phyloP scores from a whole-genome alignment of 2,329 filamentous ascomycete genomes.

The Pseudocercospora vitis region DNA sequence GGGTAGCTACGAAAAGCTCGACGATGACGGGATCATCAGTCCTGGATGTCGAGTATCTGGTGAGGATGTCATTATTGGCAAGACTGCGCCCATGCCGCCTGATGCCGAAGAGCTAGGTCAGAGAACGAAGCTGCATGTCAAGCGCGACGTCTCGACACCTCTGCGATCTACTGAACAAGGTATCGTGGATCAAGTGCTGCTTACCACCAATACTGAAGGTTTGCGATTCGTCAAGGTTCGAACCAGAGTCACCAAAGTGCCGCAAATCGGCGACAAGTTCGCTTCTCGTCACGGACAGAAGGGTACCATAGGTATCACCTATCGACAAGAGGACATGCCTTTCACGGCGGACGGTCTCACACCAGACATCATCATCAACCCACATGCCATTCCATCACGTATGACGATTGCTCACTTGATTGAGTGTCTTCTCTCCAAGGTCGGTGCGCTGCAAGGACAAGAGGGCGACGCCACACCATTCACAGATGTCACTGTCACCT shows the following conservation, averaged over 20 bases:
- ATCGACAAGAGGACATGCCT: constrained; percentile 97
- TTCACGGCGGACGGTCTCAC: constrained; percentile 89
- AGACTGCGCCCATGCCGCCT: constrained; percentile 90
- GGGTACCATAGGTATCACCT: constrained; percentile 98
- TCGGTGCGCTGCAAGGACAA: constrained; percentile 86
- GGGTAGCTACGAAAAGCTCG: constrained; percentile 70
- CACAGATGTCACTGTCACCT: constrained; percentile 94
- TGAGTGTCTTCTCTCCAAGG: constrained; percentile 95
- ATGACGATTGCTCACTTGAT: constrained; percentile 99
- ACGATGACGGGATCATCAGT: constrained; percentile 91
- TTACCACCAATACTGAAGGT: constrained; percentile 93
- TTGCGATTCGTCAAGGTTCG: constrained; percentile 96
- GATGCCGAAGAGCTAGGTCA: constrained; percentile 94
- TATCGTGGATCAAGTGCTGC: constrained; percentile 88
- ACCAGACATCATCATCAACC: constrained; percentile 97
- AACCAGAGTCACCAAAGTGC: constrained; percentile 94
- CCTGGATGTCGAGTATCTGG: constrained; percentile 93
- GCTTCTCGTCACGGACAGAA: constrained; percentile 99
- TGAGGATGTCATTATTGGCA: constrained; percentile 98
- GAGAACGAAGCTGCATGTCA: constrained; percentile 83
- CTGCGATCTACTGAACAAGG: constrained; percentile 94
- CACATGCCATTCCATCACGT: constrained; percentile 97
- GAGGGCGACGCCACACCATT: constrained; percentile 98
- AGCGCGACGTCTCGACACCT: constrained; percentile 93
- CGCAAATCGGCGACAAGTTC: constrained; percentile 99